Evolutionary conservation across 768 basidiomycete genomes (phyloP), one percentile per base, ranked within the genome.

Genomic region (Hortiboletus campestris): DNA sequence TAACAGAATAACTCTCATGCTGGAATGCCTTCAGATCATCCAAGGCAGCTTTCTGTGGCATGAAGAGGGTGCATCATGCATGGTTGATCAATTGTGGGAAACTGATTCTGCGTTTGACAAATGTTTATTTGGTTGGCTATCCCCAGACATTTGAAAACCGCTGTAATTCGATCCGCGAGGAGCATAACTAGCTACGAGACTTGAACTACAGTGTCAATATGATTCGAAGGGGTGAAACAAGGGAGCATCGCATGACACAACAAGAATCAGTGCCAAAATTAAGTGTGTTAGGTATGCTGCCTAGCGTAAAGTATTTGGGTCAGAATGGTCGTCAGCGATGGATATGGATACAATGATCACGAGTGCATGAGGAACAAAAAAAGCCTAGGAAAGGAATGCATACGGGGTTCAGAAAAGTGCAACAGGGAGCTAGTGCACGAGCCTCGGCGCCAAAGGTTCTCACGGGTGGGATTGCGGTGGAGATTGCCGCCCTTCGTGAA

Each of bases 321-420:
- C 39, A 53, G 44, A 50, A 49, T 46, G 52, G 67, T 54, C 53
- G 48, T 63, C 55, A 57, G 59, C 51, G 49, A 49, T 58, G 57
- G 51, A 53, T 73, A 73, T 58, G 65, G 67, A 73, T 71, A 73
- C 72, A 69, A 58, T 59, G 55, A 39, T 60, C 53, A 51, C 43
- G 55, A 49, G 38, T 42, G 46, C 22, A 35, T 34, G 47, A 35
- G 39, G 44, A 60, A 58, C 43, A 35, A 46, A 51, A 51, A 29
- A 19, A 28, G 22, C 25, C 39, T 32, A 40, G 28, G 40, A 53
- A 17, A 32, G 36, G 60, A 2, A n/a, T 28, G 59, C 66, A 67
- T 58, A 64, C 41, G 48, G 40, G 10, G 44, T 51, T 49, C 43
- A 54, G 53, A 49, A 58, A 60, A 55, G 47, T 59, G 61, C 49